Evolutionary conservation across 352 stramenopile genomes (phyloP), one percentile per base, ranked within the genome.

Genomic region (Salisapilia sapeloensis): DNA sequence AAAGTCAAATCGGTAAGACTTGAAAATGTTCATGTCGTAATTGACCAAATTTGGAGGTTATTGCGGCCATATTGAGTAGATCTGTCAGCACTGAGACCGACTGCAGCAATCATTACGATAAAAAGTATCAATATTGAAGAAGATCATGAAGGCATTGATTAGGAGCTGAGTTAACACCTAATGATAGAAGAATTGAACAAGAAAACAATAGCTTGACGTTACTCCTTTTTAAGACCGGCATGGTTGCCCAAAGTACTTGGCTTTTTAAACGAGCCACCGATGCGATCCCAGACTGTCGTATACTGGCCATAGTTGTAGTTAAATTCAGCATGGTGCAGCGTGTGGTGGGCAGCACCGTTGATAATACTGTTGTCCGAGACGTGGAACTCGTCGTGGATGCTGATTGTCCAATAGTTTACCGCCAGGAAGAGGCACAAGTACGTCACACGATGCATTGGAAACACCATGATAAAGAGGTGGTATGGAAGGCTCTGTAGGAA

Each of bases 351-450:
- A 0, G 64, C 57, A 29, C 65, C 64, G 30, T 84, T 84, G 33
- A 84, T 37, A 44, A 56, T 64, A 39, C 57, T 44, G 45, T 72
- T 76, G 33, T 65, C 51, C 20, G 60, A 44, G 29, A 82, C 24
- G 42, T 74, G 53, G 29, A 59, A 41, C 0, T 60, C 69, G 37
- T 76, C 62, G 44, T 84, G 69, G 47, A 84, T 84, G 41, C 58
- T 76, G 44, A 84, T 76, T 11, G 69, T 81, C 69, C 69, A 84
- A 33, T 69, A 72, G 45, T 84, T 84, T 34, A 81, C 61, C 1
- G 57, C 33, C 11, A 60, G 18, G 39, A 81, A 84, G 12, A 75
- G 42, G 26, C 44, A 52, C 21, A 84, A 54, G 51, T 75, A 79
- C 7, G 66, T 27, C 2, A 44, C 48, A 31, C 61, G 57, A 42